Evolutionary conservation across 768 basidiomycete genomes (phyloP), one percentile per base, ranked within the genome.

Genomic region (Macrolepiota albuminosa): DNA sequence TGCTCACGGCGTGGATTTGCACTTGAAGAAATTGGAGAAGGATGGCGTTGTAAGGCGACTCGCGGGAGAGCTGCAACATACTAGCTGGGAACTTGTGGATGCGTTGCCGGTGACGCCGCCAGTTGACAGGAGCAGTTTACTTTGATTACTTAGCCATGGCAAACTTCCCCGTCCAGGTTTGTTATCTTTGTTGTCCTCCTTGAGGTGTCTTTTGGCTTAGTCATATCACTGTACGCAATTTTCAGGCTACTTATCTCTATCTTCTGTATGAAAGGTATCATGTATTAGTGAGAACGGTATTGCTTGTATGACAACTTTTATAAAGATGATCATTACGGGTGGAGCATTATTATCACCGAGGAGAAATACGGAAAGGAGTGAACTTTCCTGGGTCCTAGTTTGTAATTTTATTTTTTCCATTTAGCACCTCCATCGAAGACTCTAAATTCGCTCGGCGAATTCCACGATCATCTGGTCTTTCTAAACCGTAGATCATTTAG

Each of bases 1-100:
- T 6, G 81, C 87, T n/a, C 75, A 77, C 52, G 81, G 86, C 21
- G 79, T 93, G 2, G 73, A 83, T 50, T 70, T 91, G 59, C 94
- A 95, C 70, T 72, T 95, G 66, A 72, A 73, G 58, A 96, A 96
- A 71, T 72, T 95, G 55, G 77, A 84, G 66, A 72, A 67, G 1
- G 93, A 95, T 50, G 84, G 83, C 1, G 72, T 75, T 47, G 88
- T 90, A 5, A 72, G 69, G 60, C 71, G 68, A 26, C 58, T 82
- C 10, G 78, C 75, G 34, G 88, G 85, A 3, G 82, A 85, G 59
- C 81, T 76, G 8, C 76, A 76, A 54, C 75, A 84, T 33, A 72
- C 75, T 6, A 69, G 65, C 45, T 89, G 88, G 88, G 75, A 67
- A 63, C 47, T 73, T 56, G 37, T 69, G 6, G 65, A 65, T 51